phyloP scores from a whole-genome alignment of 2,329 filamentous ascomycete genomes.

The Fusarium coffeatum region DNA sequence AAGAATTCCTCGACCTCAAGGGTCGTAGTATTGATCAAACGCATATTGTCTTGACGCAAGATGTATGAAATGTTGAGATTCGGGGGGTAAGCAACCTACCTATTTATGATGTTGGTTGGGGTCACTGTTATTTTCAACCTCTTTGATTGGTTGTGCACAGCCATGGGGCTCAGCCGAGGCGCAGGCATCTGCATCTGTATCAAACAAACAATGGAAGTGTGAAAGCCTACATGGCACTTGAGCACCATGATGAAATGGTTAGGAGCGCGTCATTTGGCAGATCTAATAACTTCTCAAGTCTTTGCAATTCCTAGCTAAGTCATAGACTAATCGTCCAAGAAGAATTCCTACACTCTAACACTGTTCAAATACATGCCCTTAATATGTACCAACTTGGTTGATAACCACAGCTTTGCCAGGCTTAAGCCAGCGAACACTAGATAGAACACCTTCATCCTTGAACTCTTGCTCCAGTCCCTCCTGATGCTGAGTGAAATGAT shows the following conservation, averaged over 20 bases:
- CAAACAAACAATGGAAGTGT: no score
- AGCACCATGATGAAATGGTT: no score
- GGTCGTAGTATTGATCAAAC: neutral
- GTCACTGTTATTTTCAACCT: no score
- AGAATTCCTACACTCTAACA: neutral
- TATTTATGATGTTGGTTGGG: no score
- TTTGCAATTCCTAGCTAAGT: neutral
- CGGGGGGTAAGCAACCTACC: no score
- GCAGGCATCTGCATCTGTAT: no score
- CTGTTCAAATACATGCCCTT: neutral
- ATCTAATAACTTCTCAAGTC: neutral
- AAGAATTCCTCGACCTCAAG: neutral
- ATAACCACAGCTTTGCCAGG: neutral
- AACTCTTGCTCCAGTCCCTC: neutral
- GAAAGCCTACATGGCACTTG: no score
- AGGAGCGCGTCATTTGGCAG: fast-evolving
- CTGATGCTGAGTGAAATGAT: constrained; percentile 3
- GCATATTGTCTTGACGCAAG: neutral
- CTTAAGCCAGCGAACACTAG: neutral
- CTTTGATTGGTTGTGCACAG: no score
- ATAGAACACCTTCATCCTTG: neutral
- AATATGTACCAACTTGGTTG: fast-evolving
- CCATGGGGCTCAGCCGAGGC: no score
- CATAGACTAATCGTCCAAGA: neutral
- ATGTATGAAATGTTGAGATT: no score